Evolutionary conservation across 495 filamentous ascomycete species (phyloP).

Genomic region (Corynascus novoguineensis): DNA sequence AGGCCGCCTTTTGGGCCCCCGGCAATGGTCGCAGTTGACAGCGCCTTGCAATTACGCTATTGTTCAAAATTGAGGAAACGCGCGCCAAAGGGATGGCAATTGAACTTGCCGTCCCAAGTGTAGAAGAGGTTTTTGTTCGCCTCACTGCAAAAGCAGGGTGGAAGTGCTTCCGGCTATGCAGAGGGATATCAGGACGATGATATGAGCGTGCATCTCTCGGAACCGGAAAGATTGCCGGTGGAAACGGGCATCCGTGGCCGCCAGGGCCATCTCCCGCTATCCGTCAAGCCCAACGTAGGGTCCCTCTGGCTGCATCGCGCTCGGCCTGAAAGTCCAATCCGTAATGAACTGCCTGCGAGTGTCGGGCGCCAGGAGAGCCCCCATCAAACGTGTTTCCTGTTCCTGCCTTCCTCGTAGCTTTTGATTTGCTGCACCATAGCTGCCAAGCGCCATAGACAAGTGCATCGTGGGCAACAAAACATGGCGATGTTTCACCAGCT

Average conservation of each 20-base stretch:
- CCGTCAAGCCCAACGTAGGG: no score
- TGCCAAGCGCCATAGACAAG: constrained; percentile 13
- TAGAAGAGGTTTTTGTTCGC: not conserved
- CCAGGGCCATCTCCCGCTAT: no score
- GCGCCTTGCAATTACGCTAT: not conserved
- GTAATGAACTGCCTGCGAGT: not conserved
- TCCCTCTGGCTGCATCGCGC: not conserved
- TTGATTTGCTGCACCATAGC: constrained; percentile 1
- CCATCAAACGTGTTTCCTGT: constrained; percentile 4
- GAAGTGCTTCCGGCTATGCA: no score
- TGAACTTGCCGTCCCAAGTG: not conserved
- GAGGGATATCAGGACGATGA: no score
- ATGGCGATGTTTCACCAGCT: constrained; percentile 33
- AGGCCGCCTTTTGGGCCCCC: constrained; percentile 6
- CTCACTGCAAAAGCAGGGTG: not conserved
- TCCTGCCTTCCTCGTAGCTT: not conserved
- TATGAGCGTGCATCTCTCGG: no score
- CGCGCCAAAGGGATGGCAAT: not conserved
- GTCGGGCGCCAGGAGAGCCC: not conserved
- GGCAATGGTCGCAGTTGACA: constrained; percentile 7
- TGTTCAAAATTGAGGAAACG: constrained; percentile 6
- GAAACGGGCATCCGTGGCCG: no score
- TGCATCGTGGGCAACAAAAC: constrained; percentile 25
- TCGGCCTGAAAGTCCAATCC: no score
- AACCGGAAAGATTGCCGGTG: no score